Base-by-base conservation (phyloP, 2,329 filamentous ascomycete genomes). In the Pseudocercospora vitis region DNA sequence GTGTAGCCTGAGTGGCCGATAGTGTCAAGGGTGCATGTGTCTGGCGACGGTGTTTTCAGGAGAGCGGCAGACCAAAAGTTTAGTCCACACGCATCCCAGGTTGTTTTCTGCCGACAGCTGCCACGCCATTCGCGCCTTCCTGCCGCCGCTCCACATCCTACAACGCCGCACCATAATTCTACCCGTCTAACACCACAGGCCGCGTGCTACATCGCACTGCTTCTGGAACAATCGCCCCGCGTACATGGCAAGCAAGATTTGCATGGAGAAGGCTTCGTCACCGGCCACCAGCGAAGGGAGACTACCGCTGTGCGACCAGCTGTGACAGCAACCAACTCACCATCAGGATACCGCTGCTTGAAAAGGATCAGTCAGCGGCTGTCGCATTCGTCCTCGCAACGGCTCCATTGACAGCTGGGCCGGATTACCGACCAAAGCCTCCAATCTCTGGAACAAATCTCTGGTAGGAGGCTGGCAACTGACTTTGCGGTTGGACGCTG, bases 211-310 rank as follows among this genome's bases (percentile, higher is more conserved):
- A 45, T 45, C 24, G 24, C 42, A 45, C 42, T 18, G 42, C 42
- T 45, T 45, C 42, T 45, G 42, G 42, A 45, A 45, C 42, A 26
- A 45, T 45, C 42, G 42, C 14, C 28, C 42, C 24, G 42, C 14
- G 23, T 45, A 31, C 42, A 45, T 14, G 16, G 8, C 42, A 29
- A 21, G n/a, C 16, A 42, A n/a, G 24, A 11, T 42, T 12, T 8
- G 8, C 7, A 19, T 44, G 39, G 9, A 26, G n/a, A 18, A 44
- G 21, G 19, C n/a, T 26, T 8, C 39, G 39, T n/a, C 39, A 21
- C 26, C 39, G 18, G n/a, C 11, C 33, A 3, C 16, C 33, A 37
- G 33, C 33, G 33, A 37, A 19, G 21, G 21, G 12, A 11, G 14
- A 18, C 19, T 21, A 11, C 21, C 21, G 19, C 18, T 9, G 19